These are phyloP conservation scores for Daedalea quercina DNA, from an alignment of 768 basidiomycete species.

Conservation along the genomic window DNA sequence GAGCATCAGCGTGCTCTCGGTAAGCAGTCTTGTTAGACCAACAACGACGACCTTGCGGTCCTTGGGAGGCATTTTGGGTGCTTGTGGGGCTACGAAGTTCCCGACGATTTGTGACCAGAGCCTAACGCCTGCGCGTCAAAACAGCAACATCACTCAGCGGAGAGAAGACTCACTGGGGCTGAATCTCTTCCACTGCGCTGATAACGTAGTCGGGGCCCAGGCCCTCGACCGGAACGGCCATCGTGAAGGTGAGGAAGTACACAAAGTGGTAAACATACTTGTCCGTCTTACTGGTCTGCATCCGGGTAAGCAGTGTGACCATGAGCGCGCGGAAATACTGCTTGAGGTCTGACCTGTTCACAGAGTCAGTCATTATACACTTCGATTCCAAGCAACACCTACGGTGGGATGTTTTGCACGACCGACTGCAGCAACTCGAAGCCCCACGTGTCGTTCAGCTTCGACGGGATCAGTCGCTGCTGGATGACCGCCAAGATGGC, in stretches of 20 bases:
- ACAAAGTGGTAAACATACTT: conserved; percentile 81
- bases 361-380: too few relatives aligned
- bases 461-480: conserved; percentile 83
- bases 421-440: conserved; percentile 84
- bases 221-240: conserved; percentile 69
- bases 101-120: conserved; percentile 77
- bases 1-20: conserved; percentile 65
- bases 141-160: not conserved
- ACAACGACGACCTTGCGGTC: conserved; percentile 83
- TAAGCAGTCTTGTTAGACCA: conserved; percentile 74
- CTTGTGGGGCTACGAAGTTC: conserved; percentile 75
- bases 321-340: conserved; percentile 71
- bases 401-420: conserved; percentile 70
- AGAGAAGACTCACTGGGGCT: conserved; percentile 57
- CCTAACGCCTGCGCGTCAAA: conserved; percentile 25
- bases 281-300: conserved; percentile 87
- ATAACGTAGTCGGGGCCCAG: conserved; percentile 78
- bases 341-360: conserved; percentile 49
- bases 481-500: conserved; percentile 83
- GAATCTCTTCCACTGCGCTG: conserved; percentile 73
- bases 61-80: conserved; percentile 71
- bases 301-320: conserved; percentile 73
- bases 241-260: conserved; percentile 66
- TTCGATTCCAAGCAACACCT: conserved; percentile 22
- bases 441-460: conserved; percentile 84